These are phyloP conservation scores for Epichloe baconii DNA, from an alignment of 2,329 filamentous ascomycete species.

Conservation along the genomic window DNA sequence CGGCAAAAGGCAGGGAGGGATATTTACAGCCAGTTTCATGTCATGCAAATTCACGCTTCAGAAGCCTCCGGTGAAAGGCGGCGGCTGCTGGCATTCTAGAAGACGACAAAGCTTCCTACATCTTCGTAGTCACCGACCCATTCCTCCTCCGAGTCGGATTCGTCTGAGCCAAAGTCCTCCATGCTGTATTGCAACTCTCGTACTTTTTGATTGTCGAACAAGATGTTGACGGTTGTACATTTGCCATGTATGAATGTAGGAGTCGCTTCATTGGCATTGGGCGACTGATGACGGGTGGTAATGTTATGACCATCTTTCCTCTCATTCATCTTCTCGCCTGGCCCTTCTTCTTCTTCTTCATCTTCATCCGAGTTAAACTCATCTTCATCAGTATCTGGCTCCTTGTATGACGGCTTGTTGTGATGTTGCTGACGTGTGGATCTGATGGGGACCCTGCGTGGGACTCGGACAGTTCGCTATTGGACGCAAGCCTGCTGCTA, in stretches of 20 bases:
- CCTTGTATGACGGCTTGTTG: slow-evolving; percentile 24
- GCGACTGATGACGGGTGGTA: not conserved
- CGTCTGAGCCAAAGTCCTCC: slow-evolving; percentile 53
- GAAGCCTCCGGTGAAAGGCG: no score
- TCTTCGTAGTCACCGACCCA: slow-evolving; percentile 46
- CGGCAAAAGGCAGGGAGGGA: not conserved
- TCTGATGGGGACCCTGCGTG: slow-evolving; percentile 8
- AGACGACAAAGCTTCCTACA: slow-evolving; percentile 24
- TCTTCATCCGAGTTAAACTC: slow-evolving; percentile 20
- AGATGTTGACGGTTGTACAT: slow-evolving; percentile 56
- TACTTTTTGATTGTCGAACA: slow-evolving; percentile 65
- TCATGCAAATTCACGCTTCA: no score
- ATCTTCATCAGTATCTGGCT: slow-evolving; percentile 33
- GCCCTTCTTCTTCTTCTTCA: slow-evolving; percentile 6
- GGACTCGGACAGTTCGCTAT: slow-evolving; percentile 14
- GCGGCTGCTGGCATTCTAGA: slow-evolving; percentile 8
- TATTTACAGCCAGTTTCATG: not conserved
- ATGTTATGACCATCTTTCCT: slow-evolving; percentile 5
- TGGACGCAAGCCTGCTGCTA: slow-evolving; percentile 23
- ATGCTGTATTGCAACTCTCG: slow-evolving; percentile 55
- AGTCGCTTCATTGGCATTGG: not conserved
- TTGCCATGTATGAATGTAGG: slow-evolving; percentile 46
- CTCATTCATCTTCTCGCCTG: slow-evolving; percentile 3
- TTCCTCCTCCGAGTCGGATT: slow-evolving; percentile 42
- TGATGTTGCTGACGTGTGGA: slow-evolving; percentile 7